Conservation (phyloP, 495 filamentous ascomycete species). For the Aspergillus avenaceus region DNA sequence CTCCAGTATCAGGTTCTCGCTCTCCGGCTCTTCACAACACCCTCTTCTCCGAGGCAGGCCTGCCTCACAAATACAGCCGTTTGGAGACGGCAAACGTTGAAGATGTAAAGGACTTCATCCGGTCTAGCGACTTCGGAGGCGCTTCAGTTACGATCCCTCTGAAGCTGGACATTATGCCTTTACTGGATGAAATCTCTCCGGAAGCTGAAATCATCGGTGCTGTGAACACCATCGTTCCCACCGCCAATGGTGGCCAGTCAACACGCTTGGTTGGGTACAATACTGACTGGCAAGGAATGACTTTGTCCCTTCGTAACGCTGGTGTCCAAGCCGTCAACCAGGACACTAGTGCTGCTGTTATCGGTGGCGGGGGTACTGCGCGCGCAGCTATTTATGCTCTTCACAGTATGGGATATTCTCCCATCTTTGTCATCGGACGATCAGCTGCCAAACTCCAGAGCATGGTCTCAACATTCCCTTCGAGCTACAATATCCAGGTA, state of each 20-base stretch:
- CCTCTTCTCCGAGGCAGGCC: conserved; percentile 70
- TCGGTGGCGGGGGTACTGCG: conserved; percentile 89
- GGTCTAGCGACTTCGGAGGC: conserved; percentile 74
- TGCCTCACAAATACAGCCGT: conserved; percentile 83
- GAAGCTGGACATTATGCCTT: conserved; percentile 80
- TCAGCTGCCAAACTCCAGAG: conserved; percentile 59
- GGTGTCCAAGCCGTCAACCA: conserved; percentile 50
- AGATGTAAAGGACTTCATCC: conserved; percentile 65
- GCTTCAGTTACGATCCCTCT: conserved; percentile 94
- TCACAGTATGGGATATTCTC: conserved; percentile 73
- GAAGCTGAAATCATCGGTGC: conserved; percentile 84
- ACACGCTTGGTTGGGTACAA: conserved; percentile 75
- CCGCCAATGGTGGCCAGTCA: conserved; percentile 28
- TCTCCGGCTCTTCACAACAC: conserved; percentile 88
- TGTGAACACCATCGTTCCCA: conserved; percentile 86
- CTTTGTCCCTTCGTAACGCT: conserved; percentile 68
- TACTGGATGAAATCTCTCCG: conserved; percentile 73
- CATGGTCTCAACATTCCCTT: conserved; percentile 70
- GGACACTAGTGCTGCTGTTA: conserved; percentile 50
- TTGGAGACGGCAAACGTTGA: conserved; percentile 68
- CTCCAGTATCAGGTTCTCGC: conserved; percentile 71
- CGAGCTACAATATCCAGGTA: conserved; percentile 66
- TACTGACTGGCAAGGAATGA: conserved; percentile 96
- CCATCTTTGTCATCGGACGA: conserved; percentile 84
- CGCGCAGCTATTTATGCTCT: conserved; percentile 89